Conservation (phyloP, 208 protist genomes). For the Trypanosoma theileri region DNA sequence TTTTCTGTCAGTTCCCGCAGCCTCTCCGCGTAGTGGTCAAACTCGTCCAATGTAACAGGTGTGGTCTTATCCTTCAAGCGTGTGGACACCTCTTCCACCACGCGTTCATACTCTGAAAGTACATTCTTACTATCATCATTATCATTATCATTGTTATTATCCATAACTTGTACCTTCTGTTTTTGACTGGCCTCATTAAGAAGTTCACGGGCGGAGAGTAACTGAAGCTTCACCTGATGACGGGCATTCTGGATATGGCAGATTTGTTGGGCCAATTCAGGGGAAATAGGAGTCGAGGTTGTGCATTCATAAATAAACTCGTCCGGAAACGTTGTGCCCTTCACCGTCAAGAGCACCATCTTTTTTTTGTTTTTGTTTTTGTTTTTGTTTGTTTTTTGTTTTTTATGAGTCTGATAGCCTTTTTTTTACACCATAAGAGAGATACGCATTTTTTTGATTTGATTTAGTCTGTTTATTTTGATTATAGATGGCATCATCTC, state of each 20-base stretch:
- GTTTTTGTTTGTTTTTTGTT: no score
- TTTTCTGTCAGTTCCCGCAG: conserved; percentile 42
- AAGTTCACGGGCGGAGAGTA: conserved; percentile 73
- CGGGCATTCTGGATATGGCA: conserved; percentile 67
- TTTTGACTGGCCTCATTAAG: conserved; percentile 25
- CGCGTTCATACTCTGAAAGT: neutral
- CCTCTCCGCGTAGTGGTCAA: conserved; percentile 34
- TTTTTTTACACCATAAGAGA: no score
- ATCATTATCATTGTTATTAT: neutral
- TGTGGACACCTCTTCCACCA: conserved; percentile 32
- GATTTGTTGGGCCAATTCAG: conserved; percentile 34
- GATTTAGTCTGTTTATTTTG: no score
- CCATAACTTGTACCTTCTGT: neutral
- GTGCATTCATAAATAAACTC: conserved; percentile 64
- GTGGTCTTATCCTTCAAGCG: conserved; percentile 48
- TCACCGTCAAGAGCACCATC: conserved; percentile 81
- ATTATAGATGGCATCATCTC: no score
- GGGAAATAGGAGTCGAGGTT: conserved; percentile 14
- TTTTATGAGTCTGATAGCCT: no score
- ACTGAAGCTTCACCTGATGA: conserved; percentile 64
- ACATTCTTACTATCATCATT: neutral
- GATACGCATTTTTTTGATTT: no score
- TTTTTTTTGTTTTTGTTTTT: no score
- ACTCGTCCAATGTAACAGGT: conserved; percentile 35
- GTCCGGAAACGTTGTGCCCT: conserved; percentile 79